Conservation (phyloP, 441 rosid species). For the Bocquillonia castaneifolia region DNA sequence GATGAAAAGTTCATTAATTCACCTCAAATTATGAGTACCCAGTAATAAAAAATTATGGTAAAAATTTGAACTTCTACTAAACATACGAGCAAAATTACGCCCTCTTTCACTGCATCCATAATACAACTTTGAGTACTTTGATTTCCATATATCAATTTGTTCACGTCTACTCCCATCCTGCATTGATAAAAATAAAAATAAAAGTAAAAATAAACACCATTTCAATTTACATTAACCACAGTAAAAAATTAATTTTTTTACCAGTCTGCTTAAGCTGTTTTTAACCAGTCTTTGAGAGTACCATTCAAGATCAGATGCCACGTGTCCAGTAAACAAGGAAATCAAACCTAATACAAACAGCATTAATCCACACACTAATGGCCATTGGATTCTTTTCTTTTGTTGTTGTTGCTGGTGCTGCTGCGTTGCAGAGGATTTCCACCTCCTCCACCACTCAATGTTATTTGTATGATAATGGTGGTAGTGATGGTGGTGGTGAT, state of each 20-base stretch:
- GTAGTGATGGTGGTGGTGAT: constrained; percentile 14
- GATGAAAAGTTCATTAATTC: background rate
- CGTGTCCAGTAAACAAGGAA: constrained; percentile 88
- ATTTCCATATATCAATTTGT: constrained; percentile 84
- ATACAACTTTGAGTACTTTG: constrained; percentile 52
- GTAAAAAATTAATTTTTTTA: constrained; percentile 17
- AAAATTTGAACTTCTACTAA: background rate
- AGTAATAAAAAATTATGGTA: background rate
- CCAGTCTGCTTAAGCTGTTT: constrained; percentile 49
- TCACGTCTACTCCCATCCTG: constrained; percentile 51
- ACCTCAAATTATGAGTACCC: background rate
- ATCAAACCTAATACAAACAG: constrained; percentile 79
- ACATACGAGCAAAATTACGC: constrained; percentile 59
- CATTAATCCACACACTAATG: constrained; percentile 77
- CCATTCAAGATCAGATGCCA: constrained; percentile 94
- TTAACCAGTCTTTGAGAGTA: constrained; percentile 75
- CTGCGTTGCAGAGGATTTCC: constrained; percentile 40
- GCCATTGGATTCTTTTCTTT: constrained; percentile 53
- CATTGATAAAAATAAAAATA: background rate
- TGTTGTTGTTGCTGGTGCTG: constrained; percentile 33
- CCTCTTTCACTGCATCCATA: constrained; percentile 86
- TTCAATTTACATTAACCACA: background rate
- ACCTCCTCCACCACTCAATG: constrained; percentile 33
- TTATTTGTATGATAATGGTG: background rate
- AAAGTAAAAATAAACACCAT: background rate